Evolutionary conservation across 306 rosid species (phyloP).

Genomic region (Rubus idaeus): DNA sequence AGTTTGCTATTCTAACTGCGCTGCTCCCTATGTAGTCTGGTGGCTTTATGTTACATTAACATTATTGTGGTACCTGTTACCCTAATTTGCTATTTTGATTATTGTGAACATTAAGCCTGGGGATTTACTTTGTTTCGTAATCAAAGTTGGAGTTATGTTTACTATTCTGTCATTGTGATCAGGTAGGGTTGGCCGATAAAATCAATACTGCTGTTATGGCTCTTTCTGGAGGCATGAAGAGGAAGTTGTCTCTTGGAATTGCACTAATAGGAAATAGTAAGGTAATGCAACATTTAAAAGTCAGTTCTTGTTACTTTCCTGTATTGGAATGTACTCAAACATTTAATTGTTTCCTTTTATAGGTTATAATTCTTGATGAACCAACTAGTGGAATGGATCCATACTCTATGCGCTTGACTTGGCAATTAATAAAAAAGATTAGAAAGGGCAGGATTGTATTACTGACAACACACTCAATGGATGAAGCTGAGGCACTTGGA

Average conservation of each 20-base stretch:
- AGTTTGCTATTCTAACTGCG: not conserved
- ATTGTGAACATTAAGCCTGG: not conserved
- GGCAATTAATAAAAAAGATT: slow-evolving; percentile 91
- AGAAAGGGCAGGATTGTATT: slow-evolving; percentile 93
- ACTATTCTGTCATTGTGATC: slow-evolving; percentile 32
- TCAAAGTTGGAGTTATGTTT: slow-evolving; percentile 15
- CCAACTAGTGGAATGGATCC: slow-evolving; percentile 99
- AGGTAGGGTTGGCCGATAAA: slow-evolving; percentile 98
- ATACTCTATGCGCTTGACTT: slow-evolving; percentile 95
- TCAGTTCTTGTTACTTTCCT: slow-evolving; percentile 17
- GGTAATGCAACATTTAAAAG: slow-evolving; percentile 45
- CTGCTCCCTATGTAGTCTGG: slow-evolving; percentile 1
- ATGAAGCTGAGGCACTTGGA: slow-evolving; percentile 97
- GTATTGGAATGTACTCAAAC: slow-evolving; percentile 18
- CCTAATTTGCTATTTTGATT: not conserved
- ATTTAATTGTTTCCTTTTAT: slow-evolving; percentile 27
- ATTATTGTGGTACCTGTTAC: not conserved
- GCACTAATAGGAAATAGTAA: slow-evolving; percentile 92
- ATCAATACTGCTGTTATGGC: slow-evolving; percentile 63
- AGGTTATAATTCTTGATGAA: slow-evolving; percentile 95
- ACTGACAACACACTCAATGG: slow-evolving; percentile 97
- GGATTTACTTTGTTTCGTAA: not conserved
- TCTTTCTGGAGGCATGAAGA: slow-evolving; percentile 98
- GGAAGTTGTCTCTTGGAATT: slow-evolving; percentile 96
- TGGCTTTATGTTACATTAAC: not conserved